Evolutionary conservation across 73 alveolate genomes (phyloP).

Genomic region (Paramecium sonneborni): DNA sequence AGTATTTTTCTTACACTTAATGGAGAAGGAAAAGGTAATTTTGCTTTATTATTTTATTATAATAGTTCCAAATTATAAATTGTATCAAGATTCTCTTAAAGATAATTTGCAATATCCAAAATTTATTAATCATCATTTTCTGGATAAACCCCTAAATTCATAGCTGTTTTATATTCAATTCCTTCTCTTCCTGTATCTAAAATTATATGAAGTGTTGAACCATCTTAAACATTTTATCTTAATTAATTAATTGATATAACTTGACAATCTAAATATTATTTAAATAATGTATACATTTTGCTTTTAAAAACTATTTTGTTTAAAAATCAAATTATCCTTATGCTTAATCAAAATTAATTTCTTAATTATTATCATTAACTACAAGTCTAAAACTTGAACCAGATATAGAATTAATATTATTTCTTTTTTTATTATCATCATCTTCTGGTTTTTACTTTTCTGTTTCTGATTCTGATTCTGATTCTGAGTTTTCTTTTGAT

Average conservation of each 20-base stretch:
- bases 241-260: conserved; percentile 75
- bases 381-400: conserved; percentile 34
- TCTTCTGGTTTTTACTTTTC: too few relatives aligned
- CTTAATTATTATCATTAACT: background rate
- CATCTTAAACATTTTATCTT: conserved; percentile 80
- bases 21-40: conserved; percentile 90
- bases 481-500: too few relatives aligned
- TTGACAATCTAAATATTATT: background rate
- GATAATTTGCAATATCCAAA: conserved; percentile 68
- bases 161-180: conserved; percentile 80
- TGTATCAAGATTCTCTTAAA: conserved; percentile 71
- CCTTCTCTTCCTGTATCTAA: conserved; percentile 73
- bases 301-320: conserved; percentile 63
- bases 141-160: conserved; percentile 88
- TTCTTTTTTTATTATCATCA: too few relatives aligned
- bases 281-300: background rate
- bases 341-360: conserved; percentile 20
- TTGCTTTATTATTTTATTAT: conserved; percentile 58
- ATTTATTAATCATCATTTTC: conserved; percentile 78
- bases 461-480: too few relatives aligned
- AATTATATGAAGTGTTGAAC: conserved; percentile 84
- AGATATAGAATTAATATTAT: background rate
- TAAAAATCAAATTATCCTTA: conserved; percentile 62
- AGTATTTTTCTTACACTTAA: conserved; percentile 82
- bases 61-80: conserved; percentile 65